These are phyloP conservation scores for Botrytis pseudocinerea DNA, from an alignment of 2,329 filamentous ascomycete genomes.

Conservation along the genomic window DNA sequence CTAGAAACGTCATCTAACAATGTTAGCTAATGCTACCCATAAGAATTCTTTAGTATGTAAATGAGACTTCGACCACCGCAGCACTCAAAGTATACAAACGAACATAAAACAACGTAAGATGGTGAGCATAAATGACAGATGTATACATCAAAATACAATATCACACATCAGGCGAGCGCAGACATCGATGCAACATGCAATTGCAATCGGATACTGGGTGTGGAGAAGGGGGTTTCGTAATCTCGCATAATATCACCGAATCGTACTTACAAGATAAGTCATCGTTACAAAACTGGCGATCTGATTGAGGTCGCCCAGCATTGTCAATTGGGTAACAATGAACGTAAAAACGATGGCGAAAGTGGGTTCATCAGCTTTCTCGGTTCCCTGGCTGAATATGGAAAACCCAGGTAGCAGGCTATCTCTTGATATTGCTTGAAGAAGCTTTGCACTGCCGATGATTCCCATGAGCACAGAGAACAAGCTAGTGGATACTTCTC, in stretches of 20 bases:
- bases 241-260: neutral
- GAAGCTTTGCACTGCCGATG: slow-evolving; percentile 79
- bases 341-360: slow-evolving; percentile 77
- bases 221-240: too few species aligned
- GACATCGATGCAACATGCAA: neutral
- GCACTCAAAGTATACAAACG: neutral
- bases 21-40: slow-evolving; percentile 14
- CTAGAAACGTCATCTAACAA: slow-evolving; percentile 77
- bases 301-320: slow-evolving; percentile 81
- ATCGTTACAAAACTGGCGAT: slow-evolving; percentile 90
- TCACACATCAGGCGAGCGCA: neutral
- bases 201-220: neutral
- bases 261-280: slow-evolving; percentile 67
- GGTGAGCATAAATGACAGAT: neutral
- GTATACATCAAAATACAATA: neutral
- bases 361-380: slow-evolving; percentile 71
- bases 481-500: slow-evolving; percentile 78
- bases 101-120: neutral
- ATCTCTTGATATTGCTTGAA: slow-evolving; percentile 81
- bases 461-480: slow-evolving; percentile 88
- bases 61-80: neutral
- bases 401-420: slow-evolving; percentile 74
- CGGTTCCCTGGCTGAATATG: slow-evolving; percentile 72
- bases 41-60: neutral
- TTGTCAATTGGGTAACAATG: slow-evolving; percentile 71